Base-by-base conservation (phyloP, 2,329 filamentous ascomycete species). In the Leptographium radiaticola region DNA sequence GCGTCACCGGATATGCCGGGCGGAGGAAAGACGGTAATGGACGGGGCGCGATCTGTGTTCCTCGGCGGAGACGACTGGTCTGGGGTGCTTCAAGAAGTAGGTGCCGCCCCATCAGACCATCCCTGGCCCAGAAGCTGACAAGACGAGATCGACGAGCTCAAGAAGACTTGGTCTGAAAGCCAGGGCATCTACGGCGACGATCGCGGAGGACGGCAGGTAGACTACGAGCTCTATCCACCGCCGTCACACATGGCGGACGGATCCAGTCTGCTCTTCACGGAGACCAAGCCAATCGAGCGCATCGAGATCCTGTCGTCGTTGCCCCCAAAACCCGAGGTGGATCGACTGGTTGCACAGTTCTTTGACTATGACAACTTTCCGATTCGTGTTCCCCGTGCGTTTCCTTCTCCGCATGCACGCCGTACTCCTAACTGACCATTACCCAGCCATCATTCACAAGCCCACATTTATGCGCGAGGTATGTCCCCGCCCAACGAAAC, bases 391-490 rank as follows among this genome's bases (percentile, higher is more conserved):
- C 49, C 49, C 15, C 49, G 49, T 51, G 13, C 33, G 49, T 44
- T n/a, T 25, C 25, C 25, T 2, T 25, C 25, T 25, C 25, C 25
- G 25, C 25, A 25, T 25, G 25, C 25, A 25, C 25, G 25, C 25
- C 25, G 25, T 5, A 25, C 25, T 5, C 25, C 25, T 5, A 25
- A 5, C 25, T 25, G 5, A 25, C 25, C 5, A 5, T 25, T 5
- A 5, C 25, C 25, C 25, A 38, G 42, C 42, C 11, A 13, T 52
- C 25, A 12, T 52, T 18, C 42, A 46, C 20, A 25, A 51, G 49
- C 38, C 49, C 33, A 51, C 49, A 10, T 51, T 51, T 36, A 33
- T 33, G 49, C 49, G 38, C 20, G 49, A 51, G 49, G 49, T 51
- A 43, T 7, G 49, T 18, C 5, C 25, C 25, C 25, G 25, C 5